These are phyloP conservation scores for Teunomyces panamensis DNA, from an alignment of 805 yeast genomes.

Conservation along the genomic window DNA sequence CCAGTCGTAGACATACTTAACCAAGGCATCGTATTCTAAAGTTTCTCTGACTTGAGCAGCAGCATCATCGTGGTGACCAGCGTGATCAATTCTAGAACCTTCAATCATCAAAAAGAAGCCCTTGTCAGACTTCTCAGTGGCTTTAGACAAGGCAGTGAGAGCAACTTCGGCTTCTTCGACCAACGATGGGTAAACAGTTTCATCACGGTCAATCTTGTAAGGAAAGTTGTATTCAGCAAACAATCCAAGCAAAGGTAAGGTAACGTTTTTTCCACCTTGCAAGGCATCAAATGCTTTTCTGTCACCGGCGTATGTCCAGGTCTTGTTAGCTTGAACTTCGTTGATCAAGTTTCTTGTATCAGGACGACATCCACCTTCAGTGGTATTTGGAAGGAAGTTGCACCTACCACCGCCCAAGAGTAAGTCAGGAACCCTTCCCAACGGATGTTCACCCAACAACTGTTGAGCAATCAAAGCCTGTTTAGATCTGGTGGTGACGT, in stretches of 20 bases:
- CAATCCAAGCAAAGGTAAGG: constrained; percentile 73
- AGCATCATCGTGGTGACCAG: constrained; percentile 92
- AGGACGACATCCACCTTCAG: constrained; percentile 53
- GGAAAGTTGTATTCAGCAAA: constrained; percentile 79
- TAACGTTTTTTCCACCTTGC: constrained; percentile 55
- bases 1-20: constrained; percentile 67
- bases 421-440: constrained; percentile 78
- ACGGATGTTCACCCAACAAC: constrained; percentile 75
- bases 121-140: constrained; percentile 67
- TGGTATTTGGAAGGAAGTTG: constrained; percentile 58
- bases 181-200: constrained; percentile 63
- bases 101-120: constrained; percentile 88
- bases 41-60: constrained; percentile 93
- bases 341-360: constrained; percentile 69
- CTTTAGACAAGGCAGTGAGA: constrained; percentile 59
- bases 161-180: constrained; percentile 79
- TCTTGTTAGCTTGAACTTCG: constrained; percentile 56
- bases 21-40: constrained; percentile 81
- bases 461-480: constrained; percentile 87
- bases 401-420: constrained; percentile 92
- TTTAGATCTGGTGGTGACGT: constrained; percentile 69
- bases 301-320: constrained; percentile 60
- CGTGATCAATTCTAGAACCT: constrained; percentile 93
- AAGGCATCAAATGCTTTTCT: constrained; percentile 56
- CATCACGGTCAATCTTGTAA: constrained; percentile 74